phyloP scores from a whole-genome alignment of 139 green algal genomes.

The Auxenochlorella pyrenoidosa region DNA sequence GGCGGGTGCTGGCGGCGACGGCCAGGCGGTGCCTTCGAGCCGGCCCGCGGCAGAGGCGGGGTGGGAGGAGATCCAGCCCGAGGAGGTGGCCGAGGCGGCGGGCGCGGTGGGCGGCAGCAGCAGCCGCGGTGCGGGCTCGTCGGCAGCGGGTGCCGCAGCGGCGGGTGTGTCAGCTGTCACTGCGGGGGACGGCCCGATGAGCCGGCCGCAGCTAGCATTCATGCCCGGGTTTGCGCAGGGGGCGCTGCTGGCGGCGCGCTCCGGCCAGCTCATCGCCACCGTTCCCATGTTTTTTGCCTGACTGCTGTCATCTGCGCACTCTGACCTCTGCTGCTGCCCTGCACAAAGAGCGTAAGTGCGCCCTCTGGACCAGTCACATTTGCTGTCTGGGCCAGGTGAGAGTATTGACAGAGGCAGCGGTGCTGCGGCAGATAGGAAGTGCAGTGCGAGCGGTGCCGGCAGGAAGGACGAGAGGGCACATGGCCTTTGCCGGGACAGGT shows the following conservation, averaged over 20 bases:
- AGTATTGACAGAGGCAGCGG: background rate
- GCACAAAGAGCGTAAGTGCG: too few relatives aligned
- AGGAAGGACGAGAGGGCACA: too few relatives aligned
- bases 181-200: background rate
- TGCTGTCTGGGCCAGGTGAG: background rate
- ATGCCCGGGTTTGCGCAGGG: conserved; percentile 24
- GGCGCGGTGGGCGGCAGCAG: background rate
- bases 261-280: background rate
- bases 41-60: background rate
- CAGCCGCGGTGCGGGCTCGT: background rate
- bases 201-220: conserved; percentile 25
- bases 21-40: background rate
- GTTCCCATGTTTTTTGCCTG: conserved; percentile 40
- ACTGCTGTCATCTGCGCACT: background rate
- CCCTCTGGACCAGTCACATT: too few relatives aligned
- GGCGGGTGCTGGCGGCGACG: background rate
- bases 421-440: too few relatives aligned
- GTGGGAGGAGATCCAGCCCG: conserved; percentile 29
- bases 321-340: too few relatives aligned
- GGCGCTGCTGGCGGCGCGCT: conserved; percentile 20
- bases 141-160: background rate
- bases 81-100: conserved; percentile 20
- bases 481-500: too few relatives aligned
- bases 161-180: background rate
- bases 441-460: too few relatives aligned